Conservation (phyloP, 352 stramenopile species). For the Blastocystis sp. region DNA sequence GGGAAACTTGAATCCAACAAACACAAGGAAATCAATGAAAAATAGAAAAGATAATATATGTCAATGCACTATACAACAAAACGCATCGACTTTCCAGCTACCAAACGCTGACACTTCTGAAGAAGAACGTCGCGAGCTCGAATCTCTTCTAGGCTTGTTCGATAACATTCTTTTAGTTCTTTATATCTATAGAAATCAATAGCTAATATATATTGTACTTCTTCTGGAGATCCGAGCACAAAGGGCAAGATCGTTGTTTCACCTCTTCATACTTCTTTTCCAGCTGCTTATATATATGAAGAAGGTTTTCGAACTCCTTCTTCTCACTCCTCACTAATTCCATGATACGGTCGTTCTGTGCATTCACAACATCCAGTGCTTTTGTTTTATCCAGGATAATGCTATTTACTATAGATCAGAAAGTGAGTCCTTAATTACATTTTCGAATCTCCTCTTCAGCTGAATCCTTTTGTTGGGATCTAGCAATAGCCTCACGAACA, state of each 20-base stretch:
- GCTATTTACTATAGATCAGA: not conserved
- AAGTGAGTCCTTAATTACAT: not conserved
- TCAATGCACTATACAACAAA: not conserved
- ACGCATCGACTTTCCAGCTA: not conserved
- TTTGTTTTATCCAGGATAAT: not conserved
- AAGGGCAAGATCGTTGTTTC: not conserved
- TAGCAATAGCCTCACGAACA: not conserved
- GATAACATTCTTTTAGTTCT: not conserved
- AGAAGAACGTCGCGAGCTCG: not conserved
- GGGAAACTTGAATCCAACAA: not conserved
- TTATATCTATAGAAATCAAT: not conserved
- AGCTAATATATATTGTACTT: not conserved
- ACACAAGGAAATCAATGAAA: not conserved
- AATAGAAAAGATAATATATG: not conserved
- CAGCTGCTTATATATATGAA: not conserved
- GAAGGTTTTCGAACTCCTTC: not conserved
- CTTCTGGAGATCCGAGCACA: not conserved
- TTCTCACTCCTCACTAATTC: not conserved
- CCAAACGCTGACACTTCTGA: not conserved
- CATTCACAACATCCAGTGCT: not conserved
- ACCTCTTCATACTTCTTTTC: not conserved
- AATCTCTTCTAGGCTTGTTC: not conserved
- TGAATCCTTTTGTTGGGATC: too few relatives aligned
- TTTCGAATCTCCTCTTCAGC: not conserved
- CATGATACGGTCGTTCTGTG: conserved; percentile 3